Evolutionary conservation across 495 filamentous ascomycete species (phyloP), one percentile per base, ranked within the genome.

Genomic region (Parmelia sp.): DNA sequence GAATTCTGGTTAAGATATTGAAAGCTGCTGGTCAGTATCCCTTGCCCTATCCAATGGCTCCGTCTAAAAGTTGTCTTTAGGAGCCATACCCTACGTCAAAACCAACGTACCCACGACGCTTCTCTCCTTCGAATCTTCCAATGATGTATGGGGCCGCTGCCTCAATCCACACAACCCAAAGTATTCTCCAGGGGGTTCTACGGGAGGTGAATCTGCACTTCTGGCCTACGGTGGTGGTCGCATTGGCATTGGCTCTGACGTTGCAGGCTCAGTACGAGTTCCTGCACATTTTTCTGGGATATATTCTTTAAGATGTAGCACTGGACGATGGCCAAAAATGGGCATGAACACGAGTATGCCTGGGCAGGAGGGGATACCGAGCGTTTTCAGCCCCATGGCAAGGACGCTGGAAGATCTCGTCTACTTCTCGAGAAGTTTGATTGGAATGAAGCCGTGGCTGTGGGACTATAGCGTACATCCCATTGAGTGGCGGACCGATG

Each of bases 181-280:
- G 19, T 97, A 97, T 74, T 93, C 91, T 0, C 92, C 93, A 4
- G 94, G 94, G 35, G 94, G 94, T 4, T 92, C 88, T 7, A 96
- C 91, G 2, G 94, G 94, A 31, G 94, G 94, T 45, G 94, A 98
- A 73, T 81, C 80, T 23, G 94, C 93, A 0, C 79, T 98, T 19
- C 76, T 98, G 21, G 94, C 94, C 0, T 80, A 90, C 60, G 94
- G 94, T 60, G 89, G 89, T 25, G 86, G 86, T 49, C 82, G 94
- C n/a, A 96, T 97, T 64, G 94, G 94, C 35, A 87, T 98, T 67
- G 94, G 94, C 39, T 92, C 90, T 19, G 94, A 97, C 72, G 93
- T 97, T 14, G 93, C 94, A 47, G 94, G 94, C 15, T 93, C 89
- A 14, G 94, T 98, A 3, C 82, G 94, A 35, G 88, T 83, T 21